Evolutionary conservation across 2,329 filamentous ascomycete genomes (phyloP).

Genomic region (Hortaea werneckii): DNA sequence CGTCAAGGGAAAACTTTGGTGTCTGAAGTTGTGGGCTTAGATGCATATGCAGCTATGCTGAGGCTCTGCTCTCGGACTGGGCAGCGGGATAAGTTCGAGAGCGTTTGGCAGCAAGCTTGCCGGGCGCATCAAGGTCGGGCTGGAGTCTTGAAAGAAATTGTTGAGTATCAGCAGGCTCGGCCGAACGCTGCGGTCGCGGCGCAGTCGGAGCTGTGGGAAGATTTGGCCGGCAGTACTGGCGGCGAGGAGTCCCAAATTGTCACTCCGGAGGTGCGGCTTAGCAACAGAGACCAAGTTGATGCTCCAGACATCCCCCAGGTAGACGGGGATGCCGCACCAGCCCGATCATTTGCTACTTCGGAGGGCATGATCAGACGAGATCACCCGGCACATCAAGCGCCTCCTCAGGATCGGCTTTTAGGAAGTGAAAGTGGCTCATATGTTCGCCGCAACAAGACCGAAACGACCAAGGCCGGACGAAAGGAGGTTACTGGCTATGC

Average conservation of each 20-base stretch:
- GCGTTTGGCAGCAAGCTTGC: constrained; percentile 9
- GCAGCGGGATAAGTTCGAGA: constrained; percentile 7
- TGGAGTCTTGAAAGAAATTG: not conserved
- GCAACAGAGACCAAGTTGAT: too few species aligned
- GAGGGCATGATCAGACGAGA: too few species aligned
- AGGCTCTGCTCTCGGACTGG: constrained; percentile 7
- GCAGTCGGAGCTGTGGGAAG: not conserved
- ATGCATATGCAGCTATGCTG: constrained; percentile 13
- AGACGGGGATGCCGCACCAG: too few species aligned
- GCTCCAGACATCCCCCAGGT: too few species aligned
- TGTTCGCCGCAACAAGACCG: too few species aligned
- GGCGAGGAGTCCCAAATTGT: not conserved
- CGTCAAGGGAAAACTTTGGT: constrained; percentile 1
- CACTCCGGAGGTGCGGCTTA: too few species aligned
- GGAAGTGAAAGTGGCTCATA: too few species aligned
- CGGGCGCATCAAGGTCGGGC: constrained; percentile 3
- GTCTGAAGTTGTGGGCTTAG: constrained; percentile 7
- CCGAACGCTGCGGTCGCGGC: not conserved
- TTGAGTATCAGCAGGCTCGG: not conserved
- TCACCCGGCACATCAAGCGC: too few species aligned
- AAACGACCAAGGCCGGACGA: too few species aligned
- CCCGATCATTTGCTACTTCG: too few species aligned
- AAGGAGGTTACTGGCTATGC: too few species aligned
- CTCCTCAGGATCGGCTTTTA: too few species aligned
- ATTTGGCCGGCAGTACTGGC: not conserved